These are phyloP conservation scores for Trichoderma aggressivum DNA, from an alignment of 2,329 filamentous ascomycete genomes.

Conservation along the genomic window DNA sequence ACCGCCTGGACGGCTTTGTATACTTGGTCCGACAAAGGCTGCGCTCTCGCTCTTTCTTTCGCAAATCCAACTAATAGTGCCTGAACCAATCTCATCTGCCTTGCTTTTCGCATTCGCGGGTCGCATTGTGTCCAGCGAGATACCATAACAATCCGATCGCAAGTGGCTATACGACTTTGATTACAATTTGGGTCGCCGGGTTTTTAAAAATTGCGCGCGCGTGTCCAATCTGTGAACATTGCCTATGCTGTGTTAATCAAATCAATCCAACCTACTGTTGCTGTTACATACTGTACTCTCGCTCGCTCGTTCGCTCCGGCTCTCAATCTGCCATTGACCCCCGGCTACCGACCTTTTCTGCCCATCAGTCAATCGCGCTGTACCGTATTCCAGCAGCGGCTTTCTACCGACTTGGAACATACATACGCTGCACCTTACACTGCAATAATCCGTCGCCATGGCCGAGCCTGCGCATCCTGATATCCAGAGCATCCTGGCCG, in stretches of 20 bases:
- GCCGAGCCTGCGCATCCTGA: conserved; percentile 36
- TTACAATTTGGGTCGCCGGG: background rate
- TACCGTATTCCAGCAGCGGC: background rate
- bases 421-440: background rate
- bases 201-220: conserved; percentile 4
- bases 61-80: conserved; percentile 4
- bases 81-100: background rate
- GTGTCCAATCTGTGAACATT: conserved; percentile 14
- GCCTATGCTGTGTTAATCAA: conserved; percentile 13
- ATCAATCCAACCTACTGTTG: background rate
- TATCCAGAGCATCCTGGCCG: conserved; percentile 48
- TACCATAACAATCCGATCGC: conserved; percentile 8
- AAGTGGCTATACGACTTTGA: conserved; percentile 6
- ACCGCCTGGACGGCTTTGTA: conserved; percentile 3
- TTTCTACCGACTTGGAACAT: background rate
- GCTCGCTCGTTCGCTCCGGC: background rate
- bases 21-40: background rate
- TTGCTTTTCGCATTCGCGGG: conserved; percentile 8
- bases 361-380: conserved; percentile 4
- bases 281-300: conserved; percentile 5
- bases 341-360: background rate
- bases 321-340: conserved; percentile 8
- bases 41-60: background rate
- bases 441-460: conserved; percentile 28
- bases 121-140: conserved; percentile 5